A percentile compares a stretch with the other conserved stretches of the same genome.
phyloP scores from a whole-genome alignment of 179 eudicot species.

The Gypsophila paniculata region DNA sequence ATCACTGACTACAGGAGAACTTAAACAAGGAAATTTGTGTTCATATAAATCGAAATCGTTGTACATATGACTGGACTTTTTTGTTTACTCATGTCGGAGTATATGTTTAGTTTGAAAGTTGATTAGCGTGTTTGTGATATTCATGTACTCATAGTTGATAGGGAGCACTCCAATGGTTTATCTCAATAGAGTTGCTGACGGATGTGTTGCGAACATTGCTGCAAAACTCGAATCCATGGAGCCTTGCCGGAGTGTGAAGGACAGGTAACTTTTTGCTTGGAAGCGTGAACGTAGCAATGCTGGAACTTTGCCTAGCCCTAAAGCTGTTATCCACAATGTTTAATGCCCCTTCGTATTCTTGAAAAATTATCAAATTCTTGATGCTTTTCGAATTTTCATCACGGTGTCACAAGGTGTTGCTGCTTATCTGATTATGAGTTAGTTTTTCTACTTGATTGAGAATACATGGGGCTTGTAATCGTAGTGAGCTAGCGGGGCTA shows the following conservation, averaged over 20 bases:
- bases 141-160: conserved; percentile 55
- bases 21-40: too few relatives aligned
- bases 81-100: background rate
- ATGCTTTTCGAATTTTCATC: background rate
- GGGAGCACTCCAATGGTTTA: conserved; percentile 71
- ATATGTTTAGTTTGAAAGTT: background rate
- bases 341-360: background rate
- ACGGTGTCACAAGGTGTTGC: background rate
- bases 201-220: conserved; percentile 62
- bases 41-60: too few relatives aligned
- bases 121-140: conserved; percentile 15
- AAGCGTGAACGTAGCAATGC: background rate
- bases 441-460: too few relatives aligned
- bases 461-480: background rate
- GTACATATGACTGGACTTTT: background rate
- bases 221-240: conserved; percentile 77
- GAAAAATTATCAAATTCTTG: background rate
- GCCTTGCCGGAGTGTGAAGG: conserved; percentile 71
- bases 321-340: background rate
- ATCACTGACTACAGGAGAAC: too few relatives aligned
- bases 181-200: conserved; percentile 59
- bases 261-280: conserved; percentile 40
- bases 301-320: background rate
- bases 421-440: too few relatives aligned
- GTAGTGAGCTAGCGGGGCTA: background rate